Evolutionary conservation across 768 basidiomycete species (phyloP), one percentile per base, ranked within the genome.

Genomic region (Boletus pseudopeckii): DNA sequence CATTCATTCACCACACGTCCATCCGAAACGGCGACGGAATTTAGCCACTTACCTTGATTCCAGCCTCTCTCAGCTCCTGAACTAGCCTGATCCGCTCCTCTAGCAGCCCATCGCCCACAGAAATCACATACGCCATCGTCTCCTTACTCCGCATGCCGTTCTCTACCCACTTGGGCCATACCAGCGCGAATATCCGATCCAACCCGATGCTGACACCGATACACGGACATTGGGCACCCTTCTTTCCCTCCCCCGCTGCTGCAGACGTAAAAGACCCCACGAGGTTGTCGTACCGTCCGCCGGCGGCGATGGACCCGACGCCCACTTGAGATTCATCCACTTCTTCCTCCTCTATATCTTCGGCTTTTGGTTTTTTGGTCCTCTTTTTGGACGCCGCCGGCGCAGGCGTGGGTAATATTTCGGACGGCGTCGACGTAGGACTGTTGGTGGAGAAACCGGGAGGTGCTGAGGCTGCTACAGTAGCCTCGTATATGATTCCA

Each of bases 241-340:
- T 83, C 75, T 90, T 92, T 26, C 82, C 81, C 48, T 85, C 84
- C 2, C 83, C 86, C 0, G 90, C 80, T 0, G 93, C 88, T 0
- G 88, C 88, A 0, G 85, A 77, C n/a, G 82, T 79, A 77, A 99
- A 97, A 77, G 93, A 82, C 30, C 90, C 88, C 1, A 99, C 96
- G 22, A 99, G 87, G 50, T 86, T 85, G 75, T 98, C 97, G 72
- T 99, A 99, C 33, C 97, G 81, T 9, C 97, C 97, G 11, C 97
- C 97, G 1, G 91, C 97, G n/a, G 95, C 97, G 69, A 99, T 96
- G 14, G 94, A 97, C n/a, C 97, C 97, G 3, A 98, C 93, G 18
- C 97, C 97, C 37, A 98, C 85, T 60, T 86, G 81, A 1, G 90
- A 88, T 68, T 98, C 96, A 71, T 98, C 96, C 36, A 93, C 74